Percentiles rank a stretch among this genome's conserved stretches.
These are phyloP conservation scores for Phytophthora hibernalis DNA, from an alignment of 352 stramenopile genomes.

Conservation along the genomic window DNA sequence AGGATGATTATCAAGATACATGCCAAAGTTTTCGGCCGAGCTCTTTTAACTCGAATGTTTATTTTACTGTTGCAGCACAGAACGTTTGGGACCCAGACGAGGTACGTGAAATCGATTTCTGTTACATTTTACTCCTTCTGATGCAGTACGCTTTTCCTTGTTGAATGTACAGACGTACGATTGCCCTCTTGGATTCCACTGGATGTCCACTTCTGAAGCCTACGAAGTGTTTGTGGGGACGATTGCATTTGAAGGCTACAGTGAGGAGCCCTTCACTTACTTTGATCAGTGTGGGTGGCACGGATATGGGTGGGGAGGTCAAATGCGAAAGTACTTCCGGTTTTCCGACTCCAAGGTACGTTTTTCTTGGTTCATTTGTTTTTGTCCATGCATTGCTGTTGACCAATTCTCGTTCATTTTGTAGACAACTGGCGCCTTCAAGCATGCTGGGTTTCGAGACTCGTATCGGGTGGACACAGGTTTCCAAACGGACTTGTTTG, in stretches of 20 bases:
- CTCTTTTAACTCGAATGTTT: conserved; percentile 56
- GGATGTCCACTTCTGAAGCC: conserved; percentile 86
- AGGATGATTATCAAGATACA: conserved; percentile 47
- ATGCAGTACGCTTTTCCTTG: neutral
- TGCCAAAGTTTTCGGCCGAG: conserved; percentile 80
- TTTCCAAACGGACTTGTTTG: conserved; percentile 65
- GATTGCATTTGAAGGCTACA: conserved; percentile 30
- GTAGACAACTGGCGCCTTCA: conserved; percentile 78
- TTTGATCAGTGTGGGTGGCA: conserved; percentile 89
- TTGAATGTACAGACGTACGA: conserved; percentile 68
- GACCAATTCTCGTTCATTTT: too few species aligned
- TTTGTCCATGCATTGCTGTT: neutral
- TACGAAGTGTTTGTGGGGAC: conserved; percentile 49
- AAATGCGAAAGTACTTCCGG: conserved; percentile 73
- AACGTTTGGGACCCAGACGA: conserved; percentile 69
- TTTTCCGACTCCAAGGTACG: conserved; percentile 82
- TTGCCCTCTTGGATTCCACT: conserved; percentile 82
- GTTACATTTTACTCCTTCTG: neutral
- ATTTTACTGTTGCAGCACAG: conserved; percentile 73
- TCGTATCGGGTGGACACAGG: conserved; percentile 63
- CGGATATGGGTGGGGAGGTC: conserved; percentile 75
- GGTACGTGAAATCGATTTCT: conserved; percentile 29
- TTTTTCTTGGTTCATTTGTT: neutral
- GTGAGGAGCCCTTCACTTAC: conserved; percentile 66
- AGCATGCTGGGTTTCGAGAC: conserved; percentile 82